Percentiles rank a stretch among this genome's conserved stretches.
Evolutionary conservation across 2,329 filamentous ascomycete species (phyloP).

Genomic region (Monilinia aucupariae): DNA sequence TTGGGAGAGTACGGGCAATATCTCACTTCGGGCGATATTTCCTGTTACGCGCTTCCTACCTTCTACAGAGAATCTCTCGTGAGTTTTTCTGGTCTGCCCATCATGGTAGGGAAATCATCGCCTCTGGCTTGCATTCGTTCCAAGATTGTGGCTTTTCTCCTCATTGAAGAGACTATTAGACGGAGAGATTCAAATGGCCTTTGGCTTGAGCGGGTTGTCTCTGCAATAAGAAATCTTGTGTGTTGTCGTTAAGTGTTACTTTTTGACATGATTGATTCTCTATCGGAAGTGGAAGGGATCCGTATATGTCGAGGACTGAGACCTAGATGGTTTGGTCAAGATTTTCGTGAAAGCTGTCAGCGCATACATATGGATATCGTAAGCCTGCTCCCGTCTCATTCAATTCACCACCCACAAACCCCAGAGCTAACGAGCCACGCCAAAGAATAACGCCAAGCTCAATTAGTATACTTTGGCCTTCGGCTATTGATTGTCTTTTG

Average conservation of each 20-base stretch:
- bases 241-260: neutral
- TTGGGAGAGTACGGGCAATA: neutral
- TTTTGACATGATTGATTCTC: constrained; percentile 2
- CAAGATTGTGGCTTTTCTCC: neutral
- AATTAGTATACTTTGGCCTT: neutral
- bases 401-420: neutral
- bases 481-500: neutral
- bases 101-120: neutral
- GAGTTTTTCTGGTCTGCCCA: neutral
- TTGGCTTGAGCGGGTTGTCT: neutral
- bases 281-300: neutral
- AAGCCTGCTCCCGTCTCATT: neutral
- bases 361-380: too few relatives aligned
- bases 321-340: neutral
- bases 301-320: neutral
- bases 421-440: neutral
- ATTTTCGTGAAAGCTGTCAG: neutral
- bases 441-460: neutral
- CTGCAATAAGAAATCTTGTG: neutral
- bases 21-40: neutral
- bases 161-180: neutral
- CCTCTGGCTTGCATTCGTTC: neutral
- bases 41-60: neutral
- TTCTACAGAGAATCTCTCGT: neutral
- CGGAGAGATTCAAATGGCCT: neutral